Evolutionary conservation across 228 moss, liverwort and hornwort species (phyloP).

Genomic region (Sphagnum magellanicum): DNA sequence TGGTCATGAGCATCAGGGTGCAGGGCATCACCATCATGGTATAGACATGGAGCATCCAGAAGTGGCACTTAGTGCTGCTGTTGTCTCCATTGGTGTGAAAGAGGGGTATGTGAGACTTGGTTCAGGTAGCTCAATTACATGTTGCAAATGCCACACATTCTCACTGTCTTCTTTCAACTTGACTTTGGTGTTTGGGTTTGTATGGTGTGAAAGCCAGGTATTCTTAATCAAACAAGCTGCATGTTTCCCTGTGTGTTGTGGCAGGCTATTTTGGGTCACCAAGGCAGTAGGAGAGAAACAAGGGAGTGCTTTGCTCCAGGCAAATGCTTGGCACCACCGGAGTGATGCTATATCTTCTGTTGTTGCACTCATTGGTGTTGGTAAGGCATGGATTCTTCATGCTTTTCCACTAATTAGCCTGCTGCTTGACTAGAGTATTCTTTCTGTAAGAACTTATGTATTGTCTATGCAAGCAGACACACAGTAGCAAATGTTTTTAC

Average conservation of each 20-base stretch:
- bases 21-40: conserved; percentile 64
- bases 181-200: no score
- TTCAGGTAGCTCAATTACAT: not conserved
- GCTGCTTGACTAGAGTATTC: no score
- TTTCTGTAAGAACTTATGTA: no score
- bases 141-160: not conserved
- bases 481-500: no score
- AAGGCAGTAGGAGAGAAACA: conserved; percentile 64
- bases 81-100: conserved; percentile 84
- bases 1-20: conserved; percentile 33
- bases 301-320: conserved; percentile 83
- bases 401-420: no score
- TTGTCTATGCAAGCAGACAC: no score
- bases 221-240: no score
- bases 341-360: conserved; percentile 93
- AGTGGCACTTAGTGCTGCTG: conserved; percentile 84
- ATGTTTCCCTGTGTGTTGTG: conserved; percentile 1
- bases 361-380: conserved; percentile 85
- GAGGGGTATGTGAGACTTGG: conserved; percentile 57
- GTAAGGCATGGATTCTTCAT: conserved; percentile 19
- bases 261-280: conserved; percentile 82
- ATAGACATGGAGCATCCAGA: conserved; percentile 93
- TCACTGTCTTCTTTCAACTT: no score
- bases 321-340: conserved; percentile 99
- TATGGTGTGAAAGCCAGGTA: no score